These are phyloP conservation scores for Nicotiana paniculata DNA, from an alignment of 257 asterid genomes.

Conservation along the genomic window DNA sequence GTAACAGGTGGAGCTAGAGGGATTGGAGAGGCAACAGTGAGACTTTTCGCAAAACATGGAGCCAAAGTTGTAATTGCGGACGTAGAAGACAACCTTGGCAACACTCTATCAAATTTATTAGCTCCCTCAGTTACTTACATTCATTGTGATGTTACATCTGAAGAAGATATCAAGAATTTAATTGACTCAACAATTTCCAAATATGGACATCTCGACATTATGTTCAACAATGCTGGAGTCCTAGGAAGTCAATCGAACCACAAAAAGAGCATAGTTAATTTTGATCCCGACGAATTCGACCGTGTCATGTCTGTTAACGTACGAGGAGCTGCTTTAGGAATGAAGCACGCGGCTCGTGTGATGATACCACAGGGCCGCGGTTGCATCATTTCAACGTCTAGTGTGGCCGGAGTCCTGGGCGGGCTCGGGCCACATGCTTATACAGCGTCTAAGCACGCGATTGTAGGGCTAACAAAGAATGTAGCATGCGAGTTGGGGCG, in stretches of 20 bases:
- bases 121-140: conserved; percentile 32
- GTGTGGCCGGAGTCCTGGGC: conserved; percentile 69
- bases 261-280: conserved; percentile 55
- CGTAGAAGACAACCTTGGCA: conserved; percentile 48
- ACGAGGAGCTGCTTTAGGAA: conserved; percentile 59
- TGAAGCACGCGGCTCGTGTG: conserved; percentile 80
- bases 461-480: conserved; percentile 66
- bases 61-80: conserved; percentile 66
- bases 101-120: conserved; percentile 32
- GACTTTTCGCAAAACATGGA: conserved; percentile 62
- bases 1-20: conserved; percentile 87
- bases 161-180: conserved; percentile 40
- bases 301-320: conserved; percentile 63
- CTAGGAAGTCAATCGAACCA: conserved; percentile 58
- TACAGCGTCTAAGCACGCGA: conserved; percentile 85
- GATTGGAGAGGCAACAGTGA: conserved; percentile 73
- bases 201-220: conserved; percentile 48
- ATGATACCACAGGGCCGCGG: conserved; percentile 49
- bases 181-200: conserved; percentile 35
- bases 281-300: conserved; percentile 65
- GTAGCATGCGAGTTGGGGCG: conserved; percentile 73
- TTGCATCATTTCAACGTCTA: conserved; percentile 63
- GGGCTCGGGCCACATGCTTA: conserved; percentile 82
- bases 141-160: conserved; percentile 64
- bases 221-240: conserved; percentile 78